Base-by-base conservation (phyloP, 352 stramenopile genomes). In the Globisporangium apiculatum region DNA sequence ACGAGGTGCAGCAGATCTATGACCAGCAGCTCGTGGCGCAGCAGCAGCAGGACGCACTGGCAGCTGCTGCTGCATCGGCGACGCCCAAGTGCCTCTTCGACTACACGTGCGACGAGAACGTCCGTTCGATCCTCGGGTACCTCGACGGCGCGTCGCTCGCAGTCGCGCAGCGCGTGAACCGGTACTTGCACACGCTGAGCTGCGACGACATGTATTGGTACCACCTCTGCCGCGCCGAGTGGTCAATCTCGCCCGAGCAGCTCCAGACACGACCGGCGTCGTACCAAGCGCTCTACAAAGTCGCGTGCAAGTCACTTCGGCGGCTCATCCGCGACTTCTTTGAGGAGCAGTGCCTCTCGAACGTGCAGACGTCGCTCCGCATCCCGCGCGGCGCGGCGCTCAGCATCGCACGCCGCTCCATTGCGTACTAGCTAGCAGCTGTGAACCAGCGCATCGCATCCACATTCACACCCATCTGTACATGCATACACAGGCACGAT, bases 281-380 rank as follows among this genome's bases (percentile, higher is more conserved):
- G 45, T 89, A 84, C 59, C 75, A 82, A 62, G 69, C 75, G 57
- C 71, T 94, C 48, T 94, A 94, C 71, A 83, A 87, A 61, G 79
- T 82, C 59, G 72, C 84, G 43, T 79, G 75, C 45, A 71, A 79
- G 60, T 91, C 83, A 57, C 71, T 92, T 38, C 77, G 86, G 66
- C 65, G 62, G 45, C 67, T 92, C 15, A 81, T 92, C n/a, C 80
- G 80, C 42, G 83, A 92, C 38, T 81, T 87, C 38, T 74, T 92
- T 58, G 71, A 92, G 54, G 83, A 92, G 65, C 83, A 92, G 58
- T 89, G 83, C 43, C 69, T 92, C 9, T 53, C 62, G 53, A 87
- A 82, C 18, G 68, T 91, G 63, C 83, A 92, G 57, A 72, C 72
- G 36, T 87, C 83, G 48, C 73, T 92, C 58, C 69, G 60, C 41